Evolutionary conservation across 2,329 filamentous ascomycete species (phyloP), one percentile per base, ranked within the genome.

Genomic region (Xylariaceae sp.): DNA sequence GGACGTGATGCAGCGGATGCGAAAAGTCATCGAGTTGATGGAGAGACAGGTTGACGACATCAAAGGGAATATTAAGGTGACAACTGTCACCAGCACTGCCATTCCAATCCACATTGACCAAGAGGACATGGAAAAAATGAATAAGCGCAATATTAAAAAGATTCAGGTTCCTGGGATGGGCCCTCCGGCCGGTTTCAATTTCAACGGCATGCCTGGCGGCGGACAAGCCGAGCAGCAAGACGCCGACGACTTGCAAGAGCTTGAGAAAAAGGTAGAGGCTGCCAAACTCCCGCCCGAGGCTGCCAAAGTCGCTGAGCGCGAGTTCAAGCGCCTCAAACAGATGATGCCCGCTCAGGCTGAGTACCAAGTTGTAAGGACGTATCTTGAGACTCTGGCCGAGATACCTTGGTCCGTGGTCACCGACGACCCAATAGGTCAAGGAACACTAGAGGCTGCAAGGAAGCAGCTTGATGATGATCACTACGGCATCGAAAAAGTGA

Each of bases 311-410:
- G 92, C 90, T 1, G 87, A 95, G 50, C 81, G 91, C 46, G 94
- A 99, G 68, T 69, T 99, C 42, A 89, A 89, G 62, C 80, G 94
- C 18, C 72, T 99, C 54, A 88, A 88, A 62, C 96, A 96, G 74
- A 97, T 97, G 89, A 91, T 90, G 62, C 91, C 94, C 0, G 89
- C 89, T 44, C 94, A 97, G 65, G 92, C 95, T 35, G 94, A 99
- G 64, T 96, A 96, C 64, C 89, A 94, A 55, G 92, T 99, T 11
- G 90, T 88, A 58, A 78, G 92, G 56, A 95, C 90, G 44, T 99
- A 96, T 71, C 77, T 99, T 11, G 94, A 99, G 70, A 97, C 90
- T 11, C 73, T 99, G 49, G 81, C 90, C 0, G 94, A 99, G 66
- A 94, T 99, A 44, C 94, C 94, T 0, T 99, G 94, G 94, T 82